Evolutionary conservation across 306 rosid genomes (phyloP), one percentile per base, ranked within the genome.

Genomic region (Fragaria nilgerrensis): DNA sequence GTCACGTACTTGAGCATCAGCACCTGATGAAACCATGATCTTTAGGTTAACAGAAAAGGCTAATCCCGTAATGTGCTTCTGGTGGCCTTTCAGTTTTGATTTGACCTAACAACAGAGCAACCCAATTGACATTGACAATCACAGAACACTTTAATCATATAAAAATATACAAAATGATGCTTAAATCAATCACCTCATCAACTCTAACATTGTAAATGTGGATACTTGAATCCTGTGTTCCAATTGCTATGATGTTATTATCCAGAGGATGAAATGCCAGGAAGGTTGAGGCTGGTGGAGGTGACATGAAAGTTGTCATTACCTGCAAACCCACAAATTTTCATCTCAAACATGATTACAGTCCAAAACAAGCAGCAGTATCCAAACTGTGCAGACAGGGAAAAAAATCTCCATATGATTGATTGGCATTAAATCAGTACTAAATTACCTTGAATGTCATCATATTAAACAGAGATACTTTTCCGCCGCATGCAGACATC

Each of bases 401-500:
- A 44, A 16, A 7, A 17, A 74, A 17, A 75, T n/a, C 23, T 16
- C n/a, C 47, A 20, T 19, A 62, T 37, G 70, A 45, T 45, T 45
- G 13, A 19, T 27, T 15, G 23, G 34, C 75, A 19, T 43, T 13
- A 56, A 8, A 43, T 66, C 34, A 66, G 25, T 19, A 63, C 20
- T 62, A 36, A 74, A 62, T 63, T 82, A 90, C 96, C 96, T 91
- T 89, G 77, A 91, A 91, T 23, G 92, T 91, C 93, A 89, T 91
- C 93, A 91, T 91, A 79, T 91, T 91, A 80, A 91, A 91, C 75
- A 91, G 75, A 1, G 96, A 89, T 73, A 89, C 87, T 73, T 89
- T 91, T 69, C 96, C 96, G 8, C 96, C 96, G 74, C 89, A 87
- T 19, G 96, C 91, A 62, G 93, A 91, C 96, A 91, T 89, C 63